Evolutionary conservation across 2,329 filamentous ascomycete genomes (phyloP).

Genomic region (Cladorrhinum sp.): DNA sequence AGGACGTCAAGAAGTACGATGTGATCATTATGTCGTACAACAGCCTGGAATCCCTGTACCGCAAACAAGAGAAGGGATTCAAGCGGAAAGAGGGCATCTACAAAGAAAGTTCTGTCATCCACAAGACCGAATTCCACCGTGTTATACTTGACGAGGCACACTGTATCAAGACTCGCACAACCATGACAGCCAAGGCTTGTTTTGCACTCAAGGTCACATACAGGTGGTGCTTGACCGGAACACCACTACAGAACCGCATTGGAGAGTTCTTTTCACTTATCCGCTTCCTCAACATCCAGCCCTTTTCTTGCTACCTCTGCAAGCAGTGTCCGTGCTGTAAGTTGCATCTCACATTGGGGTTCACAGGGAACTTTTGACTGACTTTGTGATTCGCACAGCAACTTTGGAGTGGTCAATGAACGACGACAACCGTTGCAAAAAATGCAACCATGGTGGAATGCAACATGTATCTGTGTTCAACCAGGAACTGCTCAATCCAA

Average conservation of each 20-base stretch:
- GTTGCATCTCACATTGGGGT: too few relatives aligned
- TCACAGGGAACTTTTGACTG: too few relatives aligned
- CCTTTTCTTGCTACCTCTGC: constrained; percentile 93
- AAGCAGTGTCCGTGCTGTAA: constrained; percentile 80
- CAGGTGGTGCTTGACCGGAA: constrained; percentile 95
- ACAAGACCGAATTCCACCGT: constrained; percentile 82
- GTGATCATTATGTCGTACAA: constrained; percentile 98
- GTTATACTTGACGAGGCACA: constrained; percentile 85
- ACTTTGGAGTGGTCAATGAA: constrained; percentile 80
- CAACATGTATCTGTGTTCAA: constrained; percentile 58
- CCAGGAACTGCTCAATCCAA: constrained; percentile 88
- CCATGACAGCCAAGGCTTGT: constrained; percentile 90
- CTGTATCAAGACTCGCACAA: constrained; percentile 86
- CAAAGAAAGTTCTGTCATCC: constrained; percentile 77
- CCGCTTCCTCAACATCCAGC: constrained; percentile 82
- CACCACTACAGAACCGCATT: constrained; percentile 93
- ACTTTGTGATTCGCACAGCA: too few relatives aligned
- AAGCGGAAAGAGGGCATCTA: constrained; percentile 73
- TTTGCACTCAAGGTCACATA: constrained; percentile 85
- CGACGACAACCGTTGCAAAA: constrained; percentile 64
- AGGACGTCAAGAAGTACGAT: constrained; percentile 77
- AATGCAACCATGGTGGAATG: constrained; percentile 58
- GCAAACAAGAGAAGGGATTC: constrained; percentile 90
- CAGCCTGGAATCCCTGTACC: constrained; percentile 83
- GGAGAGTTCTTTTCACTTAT: constrained; percentile 95